These are phyloP conservation scores for Lentinula edodes DNA, from an alignment of 768 basidiomycete genomes.

Conservation along the genomic window DNA sequence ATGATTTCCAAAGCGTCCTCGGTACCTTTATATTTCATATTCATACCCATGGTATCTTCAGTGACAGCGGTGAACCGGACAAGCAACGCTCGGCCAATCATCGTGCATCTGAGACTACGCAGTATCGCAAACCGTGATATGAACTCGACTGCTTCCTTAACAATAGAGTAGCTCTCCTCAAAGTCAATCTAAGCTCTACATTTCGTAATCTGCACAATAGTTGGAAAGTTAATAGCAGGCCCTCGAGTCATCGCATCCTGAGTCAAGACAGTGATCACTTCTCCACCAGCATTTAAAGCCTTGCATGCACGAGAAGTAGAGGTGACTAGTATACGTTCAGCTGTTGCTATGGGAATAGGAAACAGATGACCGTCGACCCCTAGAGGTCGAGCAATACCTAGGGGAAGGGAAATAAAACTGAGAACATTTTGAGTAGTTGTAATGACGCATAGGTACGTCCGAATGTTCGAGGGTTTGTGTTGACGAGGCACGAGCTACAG, in stretches of 20 bases:
- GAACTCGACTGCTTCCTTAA: conserved; percentile 87
- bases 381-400: conserved; percentile 95
- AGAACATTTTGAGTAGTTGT: conserved; percentile 98
- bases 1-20: conserved; percentile 87
- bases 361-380: conserved; percentile 79
- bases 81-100: conserved; percentile 91
- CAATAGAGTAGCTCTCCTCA: conserved; percentile 65
- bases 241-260: conserved; percentile 97
- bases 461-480: conserved; percentile 84
- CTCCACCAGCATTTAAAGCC: conserved; percentile 93
- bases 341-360: conserved; percentile 98
- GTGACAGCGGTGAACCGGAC: conserved; percentile 92
- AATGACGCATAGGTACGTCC: conserved; percentile 75
- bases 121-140: conserved; percentile 92
- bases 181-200: conserved; percentile 87
- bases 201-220: conserved; percentile 68
- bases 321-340: conserved; percentile 98
- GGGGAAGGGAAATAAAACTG: conserved; percentile 92
- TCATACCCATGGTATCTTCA: conserved; percentile 99
- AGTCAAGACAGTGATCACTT: conserved; percentile 89
- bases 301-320: conserved; percentile 97
- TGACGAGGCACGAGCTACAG: conserved; percentile 71
- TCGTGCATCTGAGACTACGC: conserved; percentile 76
- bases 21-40: conserved; percentile 99
- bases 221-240: conserved; percentile 95